phyloP scores from a whole-genome alignment of 495 filamentous ascomycete genomes.

The Annulohypoxylon maeteangense region DNA sequence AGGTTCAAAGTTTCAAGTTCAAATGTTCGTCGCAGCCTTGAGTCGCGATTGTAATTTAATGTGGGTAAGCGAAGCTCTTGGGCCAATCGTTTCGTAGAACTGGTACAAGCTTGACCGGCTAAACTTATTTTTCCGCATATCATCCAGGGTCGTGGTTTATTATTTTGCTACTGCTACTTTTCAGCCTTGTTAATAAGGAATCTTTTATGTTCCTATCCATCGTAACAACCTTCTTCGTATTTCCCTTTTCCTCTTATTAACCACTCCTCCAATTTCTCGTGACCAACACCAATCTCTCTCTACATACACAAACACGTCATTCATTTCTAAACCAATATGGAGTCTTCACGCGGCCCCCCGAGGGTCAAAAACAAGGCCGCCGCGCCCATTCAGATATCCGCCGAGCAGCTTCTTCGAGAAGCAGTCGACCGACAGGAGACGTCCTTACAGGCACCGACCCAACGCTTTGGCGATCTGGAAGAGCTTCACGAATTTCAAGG shows the following conservation, averaged over 20 bases:
- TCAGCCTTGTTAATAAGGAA: slow-evolving; percentile 29
- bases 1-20: neutral
- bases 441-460: slow-evolving; percentile 86
- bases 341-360: slow-evolving; percentile 91
- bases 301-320: neutral
- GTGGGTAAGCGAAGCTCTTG: neutral
- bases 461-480: slow-evolving; percentile 95
- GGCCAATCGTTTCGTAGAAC: slow-evolving; percentile 11
- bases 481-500: slow-evolving; percentile 98
- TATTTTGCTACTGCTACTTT: neutral
- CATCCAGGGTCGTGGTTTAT: neutral
- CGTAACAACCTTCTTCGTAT: neutral
- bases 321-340: slow-evolving; percentile 68
- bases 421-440: slow-evolving; percentile 97
- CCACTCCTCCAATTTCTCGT: neutral
- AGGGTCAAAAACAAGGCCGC: slow-evolving; percentile 98
- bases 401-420: slow-evolving; percentile 96
- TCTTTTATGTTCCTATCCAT: neutral
- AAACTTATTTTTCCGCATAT: slow-evolving; percentile 18
- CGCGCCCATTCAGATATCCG: slow-evolving; percentile 87
- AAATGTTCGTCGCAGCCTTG: slow-evolving; percentile 25
- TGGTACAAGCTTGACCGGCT: neutral
- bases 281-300: neutral
- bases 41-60: slow-evolving; percentile 36
- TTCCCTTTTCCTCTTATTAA: slow-evolving; percentile 1